phyloP scores from a whole-genome alignment of 768 basidiomycete genomes.

The Cyclocybe aegerita region DNA sequence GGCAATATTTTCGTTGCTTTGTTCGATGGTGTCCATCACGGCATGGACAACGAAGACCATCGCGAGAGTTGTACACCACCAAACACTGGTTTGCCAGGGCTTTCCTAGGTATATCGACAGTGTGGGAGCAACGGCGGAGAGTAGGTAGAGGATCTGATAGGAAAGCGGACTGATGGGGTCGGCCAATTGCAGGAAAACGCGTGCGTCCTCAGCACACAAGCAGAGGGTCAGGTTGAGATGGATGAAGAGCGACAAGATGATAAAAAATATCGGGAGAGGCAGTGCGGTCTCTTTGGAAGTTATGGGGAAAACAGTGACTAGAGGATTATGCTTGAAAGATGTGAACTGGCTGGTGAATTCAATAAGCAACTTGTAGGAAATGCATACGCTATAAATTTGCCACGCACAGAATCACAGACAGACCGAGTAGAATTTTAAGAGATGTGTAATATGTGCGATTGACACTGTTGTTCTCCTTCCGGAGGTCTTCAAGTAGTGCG shows the following conservation, averaged over 20 bases:
- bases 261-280: conserved; percentile 43
- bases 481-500: conserved; percentile 50
- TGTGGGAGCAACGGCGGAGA: conserved; percentile 47
- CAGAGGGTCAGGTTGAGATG: conserved; percentile 49
- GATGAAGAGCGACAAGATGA: conserved; percentile 47
- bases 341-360: conserved; percentile 41
- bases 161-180: conserved; percentile 28
- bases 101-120: conserved; percentile 46
- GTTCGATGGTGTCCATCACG: conserved; percentile 42
- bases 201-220: conserved; percentile 37
- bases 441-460: conserved; percentile 40
- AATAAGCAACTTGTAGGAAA: neutral
- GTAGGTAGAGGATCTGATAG: conserved; percentile 27
- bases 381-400: neutral
- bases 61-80: conserved; percentile 49
- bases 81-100: conserved; percentile 52
- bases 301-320: conserved; percentile 43
- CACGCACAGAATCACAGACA: conserved; percentile 49
- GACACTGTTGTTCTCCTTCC: conserved; percentile 39
- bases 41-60: conserved; percentile 46
- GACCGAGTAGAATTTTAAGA: conserved; percentile 39
- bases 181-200: conserved; percentile 28
- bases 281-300: conserved; percentile 28
- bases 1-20: conserved; percentile 45
- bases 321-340: conserved; percentile 42